A percentile compares a stretch with the other conserved stretches of the same genome.
Evolutionary conservation across 2,329 filamentous ascomycete species (phyloP).

Genomic region (Nothophaeocryptopus gaeumannii): DNA sequence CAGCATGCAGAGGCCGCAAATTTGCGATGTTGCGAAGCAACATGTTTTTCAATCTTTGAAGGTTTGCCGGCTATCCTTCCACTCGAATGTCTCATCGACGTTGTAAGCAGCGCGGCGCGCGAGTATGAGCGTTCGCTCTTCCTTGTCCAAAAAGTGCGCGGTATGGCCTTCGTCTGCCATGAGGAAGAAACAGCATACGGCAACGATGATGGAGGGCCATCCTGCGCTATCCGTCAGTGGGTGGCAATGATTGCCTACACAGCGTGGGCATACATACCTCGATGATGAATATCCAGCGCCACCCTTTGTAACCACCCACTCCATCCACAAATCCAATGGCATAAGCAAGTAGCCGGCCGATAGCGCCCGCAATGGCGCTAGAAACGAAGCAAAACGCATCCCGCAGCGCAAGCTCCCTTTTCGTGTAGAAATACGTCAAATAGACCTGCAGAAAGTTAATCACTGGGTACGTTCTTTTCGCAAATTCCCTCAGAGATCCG

Average conservation of each 20-base stretch:
- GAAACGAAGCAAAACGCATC: slow-evolving; percentile 48
- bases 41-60: slow-evolving; percentile 75
- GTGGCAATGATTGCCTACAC: too few relatives aligned
- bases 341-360: slow-evolving; percentile 36
- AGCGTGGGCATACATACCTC: slow-evolving; percentile 38
- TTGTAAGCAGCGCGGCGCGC: slow-evolving; percentile 52
- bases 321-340: slow-evolving; percentile 71
- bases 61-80: slow-evolving; percentile 63
- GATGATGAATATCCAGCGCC: slow-evolving; percentile 69
- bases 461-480: too few relatives aligned
- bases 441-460: slow-evolving; percentile 33
- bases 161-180: slow-evolving; percentile 66
- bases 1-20: slow-evolving; percentile 72
- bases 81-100: slow-evolving; percentile 52
- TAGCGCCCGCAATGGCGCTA: slow-evolving; percentile 48
- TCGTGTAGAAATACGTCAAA: slow-evolving; percentile 48
- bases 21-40: slow-evolving; percentile 66
- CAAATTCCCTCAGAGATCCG: too few relatives aligned
- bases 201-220: slow-evolving; percentile 36
- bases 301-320: slow-evolving; percentile 59
- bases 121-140: slow-evolving; percentile 60
- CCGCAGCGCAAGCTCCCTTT: slow-evolving; percentile 42
- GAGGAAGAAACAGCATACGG: slow-evolving; percentile 39
- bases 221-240: not conserved
- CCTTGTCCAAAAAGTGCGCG: slow-evolving; percentile 57